Evolutionary conservation across 192 early-diverging fungal genomes (phyloP).

Genomic region (Cetraspora pellucida): DNA sequence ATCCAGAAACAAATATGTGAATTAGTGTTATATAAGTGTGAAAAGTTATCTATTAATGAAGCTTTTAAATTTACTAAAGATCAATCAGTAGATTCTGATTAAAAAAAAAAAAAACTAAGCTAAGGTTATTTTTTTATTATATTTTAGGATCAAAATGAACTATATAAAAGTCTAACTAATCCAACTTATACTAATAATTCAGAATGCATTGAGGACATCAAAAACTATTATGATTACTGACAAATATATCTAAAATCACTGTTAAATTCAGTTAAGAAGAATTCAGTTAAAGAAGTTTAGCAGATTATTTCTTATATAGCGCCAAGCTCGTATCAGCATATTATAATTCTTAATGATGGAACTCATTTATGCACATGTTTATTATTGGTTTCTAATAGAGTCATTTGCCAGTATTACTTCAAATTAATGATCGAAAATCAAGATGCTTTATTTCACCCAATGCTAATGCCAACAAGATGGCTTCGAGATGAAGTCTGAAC

Average conservation of each 20-base stretch:
- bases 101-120: not conserved
- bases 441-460: not conserved
- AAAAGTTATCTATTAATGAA: not conserved
- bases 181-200: not conserved
- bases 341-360: not conserved
- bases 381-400: not conserved
- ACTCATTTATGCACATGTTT: not conserved
- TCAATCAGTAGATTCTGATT: not conserved
- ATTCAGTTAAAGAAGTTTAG: not conserved
- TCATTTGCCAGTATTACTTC: not conserved
- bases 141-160: not conserved
- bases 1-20: not conserved
- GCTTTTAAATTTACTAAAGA: not conserved
- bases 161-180: not conserved
- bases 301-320: not conserved
- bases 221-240: not conserved
- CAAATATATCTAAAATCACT: not conserved
- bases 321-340: not conserved
- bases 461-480: not conserved
- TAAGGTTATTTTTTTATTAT: not conserved
- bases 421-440: constrained; percentile 6
- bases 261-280: not conserved
- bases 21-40: not conserved
- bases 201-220: not conserved
- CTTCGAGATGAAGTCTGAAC: not conserved